Evolutionary conservation across 441 rosid species (phyloP).

Genomic region (Pelargonium fulgidum): DNA sequence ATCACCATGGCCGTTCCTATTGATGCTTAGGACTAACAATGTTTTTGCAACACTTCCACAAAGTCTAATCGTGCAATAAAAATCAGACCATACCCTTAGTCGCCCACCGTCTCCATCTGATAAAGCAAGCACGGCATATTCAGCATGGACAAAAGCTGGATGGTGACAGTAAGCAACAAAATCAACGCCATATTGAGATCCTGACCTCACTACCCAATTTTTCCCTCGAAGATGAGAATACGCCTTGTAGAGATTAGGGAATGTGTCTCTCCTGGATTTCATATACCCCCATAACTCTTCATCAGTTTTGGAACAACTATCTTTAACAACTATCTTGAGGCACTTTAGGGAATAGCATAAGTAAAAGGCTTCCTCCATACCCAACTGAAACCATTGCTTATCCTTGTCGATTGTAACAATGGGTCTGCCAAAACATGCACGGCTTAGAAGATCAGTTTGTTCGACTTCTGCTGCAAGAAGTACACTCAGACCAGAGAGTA

Average conservation of each 20-base stretch:
- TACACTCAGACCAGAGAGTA: conserved; percentile 36
- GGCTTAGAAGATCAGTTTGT: conserved; percentile 39
- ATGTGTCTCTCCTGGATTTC: conserved; percentile 33
- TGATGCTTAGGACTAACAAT: conserved; percentile 36
- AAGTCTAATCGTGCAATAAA: conserved; percentile 42
- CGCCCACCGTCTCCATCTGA: conserved; percentile 32
- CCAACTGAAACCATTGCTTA: conserved; percentile 48
- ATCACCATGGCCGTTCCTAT: conserved; percentile 25
- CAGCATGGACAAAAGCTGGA: conserved; percentile 66
- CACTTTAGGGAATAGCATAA: conserved; percentile 41
- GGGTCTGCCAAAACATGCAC: conserved; percentile 46
- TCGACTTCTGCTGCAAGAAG: conserved; percentile 37
- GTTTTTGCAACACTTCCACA: conserved; percentile 55
- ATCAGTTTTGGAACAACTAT: conserved; percentile 19
- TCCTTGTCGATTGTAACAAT: conserved; percentile 38
- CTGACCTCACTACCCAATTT: conserved; percentile 62
- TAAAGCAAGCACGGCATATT: conserved; percentile 45
- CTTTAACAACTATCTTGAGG: conserved; percentile 35
- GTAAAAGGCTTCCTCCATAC: conserved; percentile 66
- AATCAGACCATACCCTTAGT: conserved; percentile 54
- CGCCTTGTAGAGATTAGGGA: conserved; percentile 48
- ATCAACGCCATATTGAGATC: conserved; percentile 58
- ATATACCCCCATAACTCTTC: conserved; percentile 38
- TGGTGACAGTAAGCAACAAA: conserved; percentile 56
- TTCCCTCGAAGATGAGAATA: conserved; percentile 46